phyloP scores from a whole-genome alignment of 768 basidiomycete species.

The Exidia glandulosa region DNA sequence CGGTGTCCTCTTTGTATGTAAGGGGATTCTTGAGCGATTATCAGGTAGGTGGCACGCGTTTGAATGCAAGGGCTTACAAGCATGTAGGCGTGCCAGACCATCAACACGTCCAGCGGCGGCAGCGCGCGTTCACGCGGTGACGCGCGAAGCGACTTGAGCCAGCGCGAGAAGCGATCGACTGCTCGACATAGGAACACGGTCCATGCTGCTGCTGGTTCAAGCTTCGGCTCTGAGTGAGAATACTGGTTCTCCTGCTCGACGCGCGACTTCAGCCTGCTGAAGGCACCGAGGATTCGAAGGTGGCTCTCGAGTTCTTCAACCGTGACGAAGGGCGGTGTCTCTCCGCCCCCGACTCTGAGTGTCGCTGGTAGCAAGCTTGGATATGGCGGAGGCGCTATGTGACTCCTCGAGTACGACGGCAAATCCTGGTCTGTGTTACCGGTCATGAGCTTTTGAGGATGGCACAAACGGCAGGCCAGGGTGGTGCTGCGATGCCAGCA shows the following conservation, averaged over 20 bases:
- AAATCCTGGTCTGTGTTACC: too few species aligned
- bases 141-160: neutral
- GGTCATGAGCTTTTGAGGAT: too few species aligned
- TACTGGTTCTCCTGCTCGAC: neutral
- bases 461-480: too few species aligned
- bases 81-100: neutral
- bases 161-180: neutral
- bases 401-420: too few species aligned
- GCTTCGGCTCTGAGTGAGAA: neutral
- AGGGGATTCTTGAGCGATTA: neutral
- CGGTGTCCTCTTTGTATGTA: neutral
- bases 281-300: constrained; percentile 1
- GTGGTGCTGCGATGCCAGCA: too few species aligned
- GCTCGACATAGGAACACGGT: constrained; percentile 1
- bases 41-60: too few species aligned
- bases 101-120: neutral
- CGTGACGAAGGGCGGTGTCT: neutral
- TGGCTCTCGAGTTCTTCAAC: constrained; percentile 1
- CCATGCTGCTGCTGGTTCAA: neutral
- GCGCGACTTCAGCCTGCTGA: neutral
- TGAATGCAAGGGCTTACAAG: neutral
- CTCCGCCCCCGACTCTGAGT: neutral
- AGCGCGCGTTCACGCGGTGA: neutral
- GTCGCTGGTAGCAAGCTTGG: neutral
- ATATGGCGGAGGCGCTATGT: too few species aligned